Percentiles rank a stretch among this genome's conserved stretches.
phyloP scores from a whole-genome alignment of 306 rosid genomes.

The Macrotyloma uniflorum region DNA sequence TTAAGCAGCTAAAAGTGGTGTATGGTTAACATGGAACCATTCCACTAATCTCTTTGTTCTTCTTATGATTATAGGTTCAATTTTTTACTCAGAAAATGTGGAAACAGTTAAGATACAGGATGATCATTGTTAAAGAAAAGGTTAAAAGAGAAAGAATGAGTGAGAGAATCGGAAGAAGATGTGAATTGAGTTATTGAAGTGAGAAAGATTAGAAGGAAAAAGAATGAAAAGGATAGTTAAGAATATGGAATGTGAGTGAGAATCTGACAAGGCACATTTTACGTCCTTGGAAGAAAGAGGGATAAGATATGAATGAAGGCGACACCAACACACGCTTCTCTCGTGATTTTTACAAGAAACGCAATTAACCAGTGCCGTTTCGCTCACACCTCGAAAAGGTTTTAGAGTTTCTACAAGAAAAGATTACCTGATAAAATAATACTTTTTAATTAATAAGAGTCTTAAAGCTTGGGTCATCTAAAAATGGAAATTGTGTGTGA shows the following conservation, averaged over 20 bases:
- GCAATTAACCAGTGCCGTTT: too few species aligned
- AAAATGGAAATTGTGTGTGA: too few species aligned
- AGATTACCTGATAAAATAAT: too few species aligned
- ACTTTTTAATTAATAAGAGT: too few species aligned
- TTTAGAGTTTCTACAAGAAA: too few species aligned
- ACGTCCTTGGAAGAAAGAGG: not conserved
- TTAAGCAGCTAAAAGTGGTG: not conserved
- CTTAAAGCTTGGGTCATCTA: too few species aligned
- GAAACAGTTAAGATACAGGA: not conserved
- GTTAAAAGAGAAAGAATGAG: too few species aligned
- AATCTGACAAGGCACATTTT: slow-evolving; percentile 69
- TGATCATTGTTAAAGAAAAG: not conserved
- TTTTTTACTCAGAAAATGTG: not conserved
- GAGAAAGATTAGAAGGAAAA: not conserved
- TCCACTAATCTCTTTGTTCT: not conserved
- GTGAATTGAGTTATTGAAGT: not conserved
- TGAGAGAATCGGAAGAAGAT: not conserved
- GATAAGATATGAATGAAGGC: slow-evolving; percentile 26
- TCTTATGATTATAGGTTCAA: not conserved
- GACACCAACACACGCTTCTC: slow-evolving; percentile 6
- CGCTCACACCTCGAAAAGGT: too few species aligned
- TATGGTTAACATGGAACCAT: not conserved
- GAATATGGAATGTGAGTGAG: slow-evolving; percentile 47
- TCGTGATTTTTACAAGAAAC: slow-evolving; percentile 20
- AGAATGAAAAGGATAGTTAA: not conserved